Conservation (phyloP, 192 early-diverging fungal species). For the Umbelopsis vinacea region DNA sequence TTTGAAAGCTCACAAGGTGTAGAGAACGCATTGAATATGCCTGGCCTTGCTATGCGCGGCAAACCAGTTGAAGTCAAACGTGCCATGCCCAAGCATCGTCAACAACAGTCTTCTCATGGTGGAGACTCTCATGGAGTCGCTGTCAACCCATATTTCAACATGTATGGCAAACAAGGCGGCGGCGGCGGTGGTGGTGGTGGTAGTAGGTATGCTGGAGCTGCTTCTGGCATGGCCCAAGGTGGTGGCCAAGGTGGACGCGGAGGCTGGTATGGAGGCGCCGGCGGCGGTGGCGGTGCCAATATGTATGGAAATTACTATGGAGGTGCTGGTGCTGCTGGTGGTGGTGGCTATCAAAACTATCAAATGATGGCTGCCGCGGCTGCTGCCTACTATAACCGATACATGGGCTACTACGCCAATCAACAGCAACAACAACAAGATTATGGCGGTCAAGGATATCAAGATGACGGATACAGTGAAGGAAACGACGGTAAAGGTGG, state of each 20-base stretch:
- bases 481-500: constrained; percentile 37
- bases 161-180: constrained; percentile 32
- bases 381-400: constrained; percentile 23
- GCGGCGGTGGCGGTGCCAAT: constrained; percentile 34
- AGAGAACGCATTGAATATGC: constrained; percentile 73
- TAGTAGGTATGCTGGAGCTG: constrained; percentile 36
- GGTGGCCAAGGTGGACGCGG: constrained; percentile 30
- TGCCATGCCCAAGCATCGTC: constrained; percentile 65
- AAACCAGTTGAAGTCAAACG: constrained; percentile 76
- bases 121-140: constrained; percentile 29
- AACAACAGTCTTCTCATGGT: constrained; percentile 37
- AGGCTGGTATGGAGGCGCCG: constrained; percentile 28
- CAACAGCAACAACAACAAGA: constrained; percentile 29
- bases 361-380: constrained; percentile 25
- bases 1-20: constrained; percentile 79
- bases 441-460: constrained; percentile 34
- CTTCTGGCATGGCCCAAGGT: constrained; percentile 31
- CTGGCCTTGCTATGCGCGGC: constrained; percentile 72
- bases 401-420: constrained; percentile 22
- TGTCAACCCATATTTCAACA: constrained; percentile 29
- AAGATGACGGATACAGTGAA: constrained; percentile 37
- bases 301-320: constrained; percentile 43
- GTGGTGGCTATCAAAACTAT: constrained; percentile 36
- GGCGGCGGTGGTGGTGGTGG: constrained; percentile 26
- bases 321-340: constrained; percentile 45